phyloP scores from a whole-genome alignment of 148 eudicot genomes.

The Beta vulgaris region DNA sequence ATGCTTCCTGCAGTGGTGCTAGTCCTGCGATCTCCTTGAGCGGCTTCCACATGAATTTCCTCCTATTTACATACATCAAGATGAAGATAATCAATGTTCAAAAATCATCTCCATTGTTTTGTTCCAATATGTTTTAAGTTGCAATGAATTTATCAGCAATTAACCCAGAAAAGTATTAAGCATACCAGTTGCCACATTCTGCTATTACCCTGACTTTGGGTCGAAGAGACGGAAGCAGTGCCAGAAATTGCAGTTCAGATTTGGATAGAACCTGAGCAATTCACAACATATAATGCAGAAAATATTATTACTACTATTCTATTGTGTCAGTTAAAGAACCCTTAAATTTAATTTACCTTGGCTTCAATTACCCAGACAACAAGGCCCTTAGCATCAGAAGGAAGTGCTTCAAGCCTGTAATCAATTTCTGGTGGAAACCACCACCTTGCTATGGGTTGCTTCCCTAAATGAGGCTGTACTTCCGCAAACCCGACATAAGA shows the following conservation, averaged over 20 bases:
- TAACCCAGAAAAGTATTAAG: background rate
- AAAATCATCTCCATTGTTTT: background rate
- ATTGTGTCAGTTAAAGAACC: background rate
- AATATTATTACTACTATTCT: background rate
- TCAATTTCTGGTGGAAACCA: conserved; percentile 95
- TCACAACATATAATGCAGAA: background rate
- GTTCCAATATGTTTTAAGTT: background rate
- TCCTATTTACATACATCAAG: conserved; percentile 43
- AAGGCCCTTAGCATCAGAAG: conserved; percentile 74
- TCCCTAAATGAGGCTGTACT: conserved; percentile 80
- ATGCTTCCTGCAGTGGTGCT: conserved; percentile 34
- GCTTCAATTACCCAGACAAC: conserved; percentile 83
- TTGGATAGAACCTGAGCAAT: conserved; percentile 69
- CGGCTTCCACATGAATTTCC: conserved; percentile 87
- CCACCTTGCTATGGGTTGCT: conserved; percentile 96
- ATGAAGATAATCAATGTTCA: conserved; percentile 7
- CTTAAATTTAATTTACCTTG: conserved; percentile 43
- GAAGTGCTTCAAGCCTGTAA: conserved; percentile 81
- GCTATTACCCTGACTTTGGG: conserved; percentile 92
- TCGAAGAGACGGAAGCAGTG: conserved; percentile 81
- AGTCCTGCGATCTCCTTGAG: conserved; percentile 79
- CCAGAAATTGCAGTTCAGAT: conserved; percentile 84
- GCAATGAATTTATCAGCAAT: background rate
- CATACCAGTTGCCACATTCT: conserved; percentile 94
- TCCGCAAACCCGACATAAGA: background rate